phyloP scores from a whole-genome alignment of 148 eudicot species.

The Vaccinium macrocarpon region DNA sequence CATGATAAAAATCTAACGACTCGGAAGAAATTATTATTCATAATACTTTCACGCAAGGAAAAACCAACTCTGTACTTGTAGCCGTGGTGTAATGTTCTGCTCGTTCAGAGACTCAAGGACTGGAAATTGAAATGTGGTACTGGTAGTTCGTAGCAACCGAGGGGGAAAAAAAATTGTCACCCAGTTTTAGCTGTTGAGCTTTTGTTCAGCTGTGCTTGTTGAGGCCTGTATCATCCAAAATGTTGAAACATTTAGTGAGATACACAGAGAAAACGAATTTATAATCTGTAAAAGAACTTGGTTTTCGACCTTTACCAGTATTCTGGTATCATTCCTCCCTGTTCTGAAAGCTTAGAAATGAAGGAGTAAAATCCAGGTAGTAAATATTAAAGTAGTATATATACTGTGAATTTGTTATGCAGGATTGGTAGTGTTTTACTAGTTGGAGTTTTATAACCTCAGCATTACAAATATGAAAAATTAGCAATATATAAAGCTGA shows the following conservation, averaged over 20 bases:
- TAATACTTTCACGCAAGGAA: neutral
- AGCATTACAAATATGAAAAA: no score
- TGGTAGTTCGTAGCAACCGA: conserved; percentile 2
- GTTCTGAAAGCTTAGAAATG: neutral
- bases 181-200: conserved; percentile 34
- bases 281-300: neutral
- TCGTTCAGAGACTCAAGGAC: conserved; percentile 16
- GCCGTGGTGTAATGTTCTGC: conserved; percentile 10
- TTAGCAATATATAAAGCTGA: neutral
- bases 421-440: neutral
- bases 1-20: conserved; percentile 4
- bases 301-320: neutral
- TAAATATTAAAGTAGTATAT: neutral
- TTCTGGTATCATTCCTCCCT: neutral
- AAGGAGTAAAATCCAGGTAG: neutral
- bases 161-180: neutral
- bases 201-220: conserved; percentile 49
- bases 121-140: neutral
- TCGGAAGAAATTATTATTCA: conserved; percentile 22
- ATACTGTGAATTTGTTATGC: neutral
- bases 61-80: conserved; percentile 37
- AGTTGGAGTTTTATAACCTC: neutral
- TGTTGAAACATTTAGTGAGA: neutral
- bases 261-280: neutral
- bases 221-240: conserved; percentile 42